Percentiles rank a stretch among this genome's conserved stretches.
These are phyloP conservation scores for Magnusiomyces magnusii DNA, from an alignment of 1,139 yeast genomes.

Conservation along the genomic window DNA sequence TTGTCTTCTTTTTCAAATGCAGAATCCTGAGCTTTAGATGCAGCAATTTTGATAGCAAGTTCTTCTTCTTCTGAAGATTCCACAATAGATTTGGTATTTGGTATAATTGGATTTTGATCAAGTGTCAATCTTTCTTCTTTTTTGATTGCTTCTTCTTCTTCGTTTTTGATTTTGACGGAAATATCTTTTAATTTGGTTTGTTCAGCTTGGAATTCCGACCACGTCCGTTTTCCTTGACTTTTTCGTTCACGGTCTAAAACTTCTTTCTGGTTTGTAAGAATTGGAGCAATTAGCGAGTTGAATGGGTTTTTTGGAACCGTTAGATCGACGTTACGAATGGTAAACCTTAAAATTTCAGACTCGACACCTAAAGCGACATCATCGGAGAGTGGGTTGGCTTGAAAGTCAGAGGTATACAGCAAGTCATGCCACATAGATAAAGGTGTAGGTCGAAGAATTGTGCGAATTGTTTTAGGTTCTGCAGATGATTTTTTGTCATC, in stretches of 20 bases:
- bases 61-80: background rate
- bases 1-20: background rate
- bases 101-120: background rate
- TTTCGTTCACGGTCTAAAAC: background rate
- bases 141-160: background rate
- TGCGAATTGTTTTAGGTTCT: conserved; percentile 63
- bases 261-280: conserved; percentile 11
- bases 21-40: background rate
- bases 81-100: background rate
- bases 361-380: conserved; percentile 71
- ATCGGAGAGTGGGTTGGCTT: conserved; percentile 62
- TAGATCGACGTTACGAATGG: conserved; percentile 68
- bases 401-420: conserved; percentile 74
- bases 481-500: background rate
- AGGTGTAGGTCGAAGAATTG: conserved; percentile 73
- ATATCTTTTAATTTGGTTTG: conserved; percentile 3
- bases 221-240: conserved; percentile 1
- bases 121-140: background rate
- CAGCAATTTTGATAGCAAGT: background rate
- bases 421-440: conserved; percentile 78
- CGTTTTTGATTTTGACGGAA: background rate
- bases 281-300: conserved; percentile 7
- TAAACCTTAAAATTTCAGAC: conserved; percentile 68
- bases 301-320: conserved; percentile 44
- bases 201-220: conserved; percentile 2